These are phyloP conservation scores for Alternaria arborescens DNA, from an alignment of 2,329 filamentous ascomycete species.

Conservation along the genomic window DNA sequence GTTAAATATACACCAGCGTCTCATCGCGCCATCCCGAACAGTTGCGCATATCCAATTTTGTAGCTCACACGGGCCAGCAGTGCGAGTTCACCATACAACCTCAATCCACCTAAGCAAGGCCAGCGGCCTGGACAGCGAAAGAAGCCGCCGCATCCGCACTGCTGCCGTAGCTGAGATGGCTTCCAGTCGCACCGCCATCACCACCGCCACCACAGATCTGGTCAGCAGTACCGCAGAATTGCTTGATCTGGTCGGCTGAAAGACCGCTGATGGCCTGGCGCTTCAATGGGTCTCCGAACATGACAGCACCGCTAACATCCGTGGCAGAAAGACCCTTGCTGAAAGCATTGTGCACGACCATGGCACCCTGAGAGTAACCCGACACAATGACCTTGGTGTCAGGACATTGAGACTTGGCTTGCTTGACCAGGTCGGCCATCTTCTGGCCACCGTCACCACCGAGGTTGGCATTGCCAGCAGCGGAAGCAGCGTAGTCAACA, in stretches of 20 bases:
- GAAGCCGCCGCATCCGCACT: slow-evolving; percentile 38
- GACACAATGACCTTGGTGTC: slow-evolving; percentile 44
- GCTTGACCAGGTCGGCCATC: slow-evolving; percentile 36
- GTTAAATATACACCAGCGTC: background rate
- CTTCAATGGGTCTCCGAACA: slow-evolving; percentile 47
- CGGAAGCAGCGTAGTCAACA: slow-evolving; percentile 43
- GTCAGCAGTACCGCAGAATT: slow-evolving; percentile 42
- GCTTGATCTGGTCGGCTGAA: slow-evolving; percentile 29
- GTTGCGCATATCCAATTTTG: background rate
- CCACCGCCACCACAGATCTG: slow-evolving; percentile 36
- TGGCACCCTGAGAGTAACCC: slow-evolving; percentile 46
- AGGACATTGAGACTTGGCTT: slow-evolving; percentile 41
- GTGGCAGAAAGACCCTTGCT: slow-evolving; percentile 31
- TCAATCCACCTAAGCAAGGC: slow-evolving; percentile 21
- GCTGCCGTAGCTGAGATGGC: slow-evolving; percentile 42
- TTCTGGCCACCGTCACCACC: slow-evolving; percentile 37
- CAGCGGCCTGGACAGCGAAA: slow-evolving; percentile 37
- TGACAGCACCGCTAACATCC: slow-evolving; percentile 36
- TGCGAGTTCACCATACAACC: background rate
- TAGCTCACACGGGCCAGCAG: background rate
- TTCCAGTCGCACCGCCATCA: slow-evolving; percentile 35
- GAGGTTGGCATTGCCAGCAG: slow-evolving; percentile 35
- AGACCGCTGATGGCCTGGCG: slow-evolving; percentile 31
- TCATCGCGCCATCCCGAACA: no score
- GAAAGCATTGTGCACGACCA: slow-evolving; percentile 47